A percentile compares a stretch with the other conserved stretches of the same genome.
phyloP scores from a whole-genome alignment of 768 basidiomycete species.

The Ramaria rubella region DNA sequence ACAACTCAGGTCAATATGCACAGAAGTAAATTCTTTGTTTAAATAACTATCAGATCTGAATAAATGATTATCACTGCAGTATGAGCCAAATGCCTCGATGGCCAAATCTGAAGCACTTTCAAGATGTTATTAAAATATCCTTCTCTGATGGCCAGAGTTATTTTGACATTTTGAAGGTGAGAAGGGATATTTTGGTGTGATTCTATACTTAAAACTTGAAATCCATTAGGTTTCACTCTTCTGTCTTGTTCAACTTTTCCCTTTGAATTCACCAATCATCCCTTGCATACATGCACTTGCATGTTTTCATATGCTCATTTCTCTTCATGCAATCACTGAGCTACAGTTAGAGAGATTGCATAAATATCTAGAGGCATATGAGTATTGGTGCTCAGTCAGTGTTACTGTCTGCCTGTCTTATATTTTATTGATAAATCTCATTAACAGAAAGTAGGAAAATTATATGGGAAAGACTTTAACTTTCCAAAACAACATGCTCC shows the following conservation, averaged over 20 bases:
- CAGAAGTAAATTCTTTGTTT: slow-evolving; percentile 14
- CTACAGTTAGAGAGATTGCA: too few relatives aligned
- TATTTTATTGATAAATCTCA: too few relatives aligned
- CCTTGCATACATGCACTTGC: slow-evolving; percentile 23
- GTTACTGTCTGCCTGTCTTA: too few relatives aligned
- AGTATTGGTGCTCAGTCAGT: too few relatives aligned
- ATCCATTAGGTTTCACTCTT: too few relatives aligned
- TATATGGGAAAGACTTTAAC: too few relatives aligned
- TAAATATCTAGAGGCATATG: too few relatives aligned
- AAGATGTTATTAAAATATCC: slow-evolving; percentile 21
- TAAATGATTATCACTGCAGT: slow-evolving; percentile 14
- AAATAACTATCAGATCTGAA: neutral
- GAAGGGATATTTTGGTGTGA: slow-evolving; percentile 25
- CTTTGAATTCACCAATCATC: too few relatives aligned
- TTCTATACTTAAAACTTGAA: slow-evolving; percentile 23
- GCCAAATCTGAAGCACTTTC: slow-evolving; percentile 26
- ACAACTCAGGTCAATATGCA: slow-evolving; percentile 14
- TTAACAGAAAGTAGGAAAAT: too few relatives aligned
- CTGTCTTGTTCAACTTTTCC: too few relatives aligned
- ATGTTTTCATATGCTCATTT: slow-evolving; percentile 9
- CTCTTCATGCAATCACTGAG: too few relatives aligned
- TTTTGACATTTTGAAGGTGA: slow-evolving; percentile 25
- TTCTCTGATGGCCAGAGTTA: slow-evolving; percentile 29
- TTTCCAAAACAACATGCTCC: too few relatives aligned
- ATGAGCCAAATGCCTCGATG: slow-evolving; percentile 25